Evolutionary conservation across 805 yeast genomes (phyloP), one percentile per base, ranked within the genome.

Genomic region (Sugiyamaella marilandica): DNA sequence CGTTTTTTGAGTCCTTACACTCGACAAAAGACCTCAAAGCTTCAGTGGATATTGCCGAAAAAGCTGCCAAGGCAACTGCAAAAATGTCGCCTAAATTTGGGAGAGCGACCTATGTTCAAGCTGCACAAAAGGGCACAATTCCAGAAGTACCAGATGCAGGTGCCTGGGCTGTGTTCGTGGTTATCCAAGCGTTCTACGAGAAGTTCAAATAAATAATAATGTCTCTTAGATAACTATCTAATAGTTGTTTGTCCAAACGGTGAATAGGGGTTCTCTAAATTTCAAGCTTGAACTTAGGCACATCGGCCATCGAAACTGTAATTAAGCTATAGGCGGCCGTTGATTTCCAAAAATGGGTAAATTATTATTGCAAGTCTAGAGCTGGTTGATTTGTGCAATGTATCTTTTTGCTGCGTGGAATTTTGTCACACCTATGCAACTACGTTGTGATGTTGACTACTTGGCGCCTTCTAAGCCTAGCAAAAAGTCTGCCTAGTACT

Each of bases 61-160:
- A 77, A 41, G 95, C 96, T 47, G 92, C 95, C 29, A 82, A 86
- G 45, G 70, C 77, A 2, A 91, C 98, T 0, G 82, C 83, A 47
- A 73, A 80, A 34, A 71, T 86, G 59, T 83, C 80, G 58, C 97
- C 97, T 43, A 84, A 84, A 61, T 89, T 92, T 61, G 98, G 98
- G 29, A 81, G 98, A 64, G 96, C 97, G 13, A 85, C 95, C 5
- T 92, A 91, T 65, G 97, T 91, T 31, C 75, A 37, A 10, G 41
- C 51, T n/a, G 45, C 76, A 55, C 81, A 80, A 54, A 81, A 75
- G 10, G 84, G 78, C 47, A 76, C 81, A 59, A 71, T 73, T 4
- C 70, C 90, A 32, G 37, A 45, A 32, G 45, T 48, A 5, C 95
- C 96, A 1, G 97, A 91, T 63, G 97, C 97, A 3, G 97, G 97